These are phyloP conservation scores for Hypericum androsaemum DNA, from an alignment of 345 rosid genomes.

Conservation along the genomic window DNA sequence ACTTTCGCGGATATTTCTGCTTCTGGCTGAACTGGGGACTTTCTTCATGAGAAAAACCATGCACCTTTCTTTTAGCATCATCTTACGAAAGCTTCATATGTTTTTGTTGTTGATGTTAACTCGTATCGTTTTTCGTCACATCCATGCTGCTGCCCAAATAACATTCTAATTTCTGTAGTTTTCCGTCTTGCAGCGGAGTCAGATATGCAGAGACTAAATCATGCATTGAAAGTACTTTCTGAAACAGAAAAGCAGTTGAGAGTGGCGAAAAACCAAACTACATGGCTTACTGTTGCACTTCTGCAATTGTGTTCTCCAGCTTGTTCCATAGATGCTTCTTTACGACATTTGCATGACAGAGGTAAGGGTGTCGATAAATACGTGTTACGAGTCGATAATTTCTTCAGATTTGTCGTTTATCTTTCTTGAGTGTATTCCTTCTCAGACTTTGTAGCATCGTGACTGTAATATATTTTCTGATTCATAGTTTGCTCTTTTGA, in stretches of 20 bases:
- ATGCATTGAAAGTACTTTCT: slow-evolving; percentile 77
- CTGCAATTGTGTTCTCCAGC: slow-evolving; percentile 66
- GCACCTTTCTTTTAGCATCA: no score
- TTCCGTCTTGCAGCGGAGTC: slow-evolving; percentile 48
- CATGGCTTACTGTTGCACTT: slow-evolving; percentile 95
- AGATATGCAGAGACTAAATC: slow-evolving; percentile 58
- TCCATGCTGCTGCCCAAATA: no score
- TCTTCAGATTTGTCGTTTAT: background rate
- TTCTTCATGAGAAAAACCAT: no score
- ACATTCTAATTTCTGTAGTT: background rate
- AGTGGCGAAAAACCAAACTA: slow-evolving; percentile 80
- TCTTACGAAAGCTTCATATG: no score
- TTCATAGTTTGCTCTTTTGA: slow-evolving; percentile 9
- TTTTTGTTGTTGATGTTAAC: no score
- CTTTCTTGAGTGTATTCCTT: background rate
- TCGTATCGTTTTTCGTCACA: no score
- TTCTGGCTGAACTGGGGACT: no score
- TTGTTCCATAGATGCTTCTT: slow-evolving; percentile 33
- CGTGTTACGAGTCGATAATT: background rate
- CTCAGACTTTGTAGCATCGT: background rate
- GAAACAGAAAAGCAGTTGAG: slow-evolving; percentile 91
- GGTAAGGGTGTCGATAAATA: slow-evolving; percentile 27
- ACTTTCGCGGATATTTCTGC: no score
- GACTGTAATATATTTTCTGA: slow-evolving; percentile 2
- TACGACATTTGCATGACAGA: slow-evolving; percentile 35